These are phyloP conservation scores for Ceratocystis lukuohia DNA, from an alignment of 2,329 filamentous ascomycete species.

Conservation along the genomic window DNA sequence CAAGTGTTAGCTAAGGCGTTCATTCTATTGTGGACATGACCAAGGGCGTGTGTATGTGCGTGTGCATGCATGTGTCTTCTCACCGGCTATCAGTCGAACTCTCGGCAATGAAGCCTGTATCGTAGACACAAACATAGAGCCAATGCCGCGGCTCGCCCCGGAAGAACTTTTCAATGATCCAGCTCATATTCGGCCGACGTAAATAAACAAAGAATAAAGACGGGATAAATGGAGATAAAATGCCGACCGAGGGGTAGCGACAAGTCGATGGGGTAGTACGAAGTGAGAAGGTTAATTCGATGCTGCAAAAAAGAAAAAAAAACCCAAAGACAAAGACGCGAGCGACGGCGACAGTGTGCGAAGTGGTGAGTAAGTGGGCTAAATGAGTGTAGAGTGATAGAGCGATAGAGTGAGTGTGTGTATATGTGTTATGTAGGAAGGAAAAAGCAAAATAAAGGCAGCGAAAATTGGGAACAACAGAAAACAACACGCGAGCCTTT, in stretches of 20 bases:
- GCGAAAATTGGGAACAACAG: neutral
- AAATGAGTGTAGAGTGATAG: neutral
- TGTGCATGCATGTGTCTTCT: neutral
- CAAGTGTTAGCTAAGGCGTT: neutral
- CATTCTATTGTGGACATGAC: neutral
- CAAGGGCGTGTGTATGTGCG: neutral
- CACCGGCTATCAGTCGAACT: neutral
- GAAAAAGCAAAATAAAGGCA: neutral
- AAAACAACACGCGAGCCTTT: slow-evolving; percentile 3
- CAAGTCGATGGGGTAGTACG: slow-evolving; percentile 3
- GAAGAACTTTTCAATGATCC: slow-evolving; percentile 13
- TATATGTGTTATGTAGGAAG: neutral
- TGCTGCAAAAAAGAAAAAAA: neutral
- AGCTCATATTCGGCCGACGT: slow-evolving; percentile 13
- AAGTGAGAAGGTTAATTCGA: slow-evolving; percentile 2
- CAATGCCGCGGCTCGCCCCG: slow-evolving; percentile 10
- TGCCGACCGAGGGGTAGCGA: neutral
- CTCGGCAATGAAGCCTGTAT: slow-evolving; percentile 9
- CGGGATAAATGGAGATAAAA: neutral
- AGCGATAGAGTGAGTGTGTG: neutral
- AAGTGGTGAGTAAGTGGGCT: neutral
- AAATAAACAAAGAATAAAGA: slow-evolving; percentile 2
- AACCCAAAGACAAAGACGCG: neutral
- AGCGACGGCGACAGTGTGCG: neutral
- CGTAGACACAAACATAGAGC: slow-evolving; percentile 15